Evolutionary conservation across 1,284 basidiomycete species (phyloP).

Genomic region (Phlebopus sp.): DNA sequence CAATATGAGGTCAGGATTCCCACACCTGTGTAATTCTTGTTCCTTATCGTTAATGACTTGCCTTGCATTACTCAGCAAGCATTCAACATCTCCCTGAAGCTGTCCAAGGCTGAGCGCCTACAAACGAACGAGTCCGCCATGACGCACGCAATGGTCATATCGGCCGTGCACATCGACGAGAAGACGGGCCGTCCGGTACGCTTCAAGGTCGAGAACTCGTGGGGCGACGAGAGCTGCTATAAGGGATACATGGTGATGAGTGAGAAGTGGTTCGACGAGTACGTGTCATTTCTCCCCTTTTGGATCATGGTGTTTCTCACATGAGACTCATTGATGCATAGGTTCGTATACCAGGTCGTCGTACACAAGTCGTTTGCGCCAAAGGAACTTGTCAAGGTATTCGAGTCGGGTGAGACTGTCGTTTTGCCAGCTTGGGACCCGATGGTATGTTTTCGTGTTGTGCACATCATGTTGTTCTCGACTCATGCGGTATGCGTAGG

Average conservation of each 20-base stretch:
- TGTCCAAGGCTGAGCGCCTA: slow-evolving; percentile 84
- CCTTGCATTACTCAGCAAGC: slow-evolving; percentile 39
- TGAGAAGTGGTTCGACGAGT: slow-evolving; percentile 90
- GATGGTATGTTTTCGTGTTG: slow-evolving; percentile 56
- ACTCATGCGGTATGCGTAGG: slow-evolving; percentile 19
- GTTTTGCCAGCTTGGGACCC: slow-evolving; percentile 88
- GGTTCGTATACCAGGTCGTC: slow-evolving; percentile 87
- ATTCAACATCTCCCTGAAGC: slow-evolving; percentile 55
- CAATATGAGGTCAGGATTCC: slow-evolving; percentile 65
- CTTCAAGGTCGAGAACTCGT: slow-evolving; percentile 95
- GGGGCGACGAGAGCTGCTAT: slow-evolving; percentile 80
- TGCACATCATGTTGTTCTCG: not conserved
- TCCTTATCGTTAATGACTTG: slow-evolving; percentile 2
- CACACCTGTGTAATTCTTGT: not conserved
- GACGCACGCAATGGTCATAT: slow-evolving; percentile 95
- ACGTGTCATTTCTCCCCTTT: slow-evolving; percentile 32
- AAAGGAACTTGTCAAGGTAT: slow-evolving; percentile 78
- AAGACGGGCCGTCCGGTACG: slow-evolving; percentile 71
- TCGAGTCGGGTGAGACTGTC: slow-evolving; percentile 60
- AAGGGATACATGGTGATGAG: slow-evolving; percentile 94
- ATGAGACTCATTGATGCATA: slow-evolving; percentile 27
- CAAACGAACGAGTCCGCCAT: slow-evolving; percentile 81
- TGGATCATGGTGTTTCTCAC: not conserved
- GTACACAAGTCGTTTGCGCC: slow-evolving; percentile 78
- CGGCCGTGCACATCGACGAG: slow-evolving; percentile 83